Percentiles rank a stretch among this genome's conserved stretches.
phyloP scores from a whole-genome alignment of 805 yeast genomes.

The Candida saitoana region DNA sequence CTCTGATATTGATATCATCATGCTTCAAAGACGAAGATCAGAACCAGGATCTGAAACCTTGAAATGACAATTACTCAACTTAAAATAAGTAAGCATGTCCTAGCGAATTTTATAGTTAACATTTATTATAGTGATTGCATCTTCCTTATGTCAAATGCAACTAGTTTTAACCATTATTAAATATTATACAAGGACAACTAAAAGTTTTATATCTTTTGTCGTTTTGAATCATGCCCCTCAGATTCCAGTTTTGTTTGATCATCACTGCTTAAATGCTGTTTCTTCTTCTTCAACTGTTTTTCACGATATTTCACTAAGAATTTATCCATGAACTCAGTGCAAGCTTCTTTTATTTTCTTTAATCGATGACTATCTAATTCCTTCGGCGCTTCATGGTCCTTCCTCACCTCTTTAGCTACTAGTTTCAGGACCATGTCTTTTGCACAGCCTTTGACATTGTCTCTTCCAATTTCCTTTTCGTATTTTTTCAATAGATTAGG shows the following conservation, averaged over 20 bases:
- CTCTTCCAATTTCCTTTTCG: slow-evolving; percentile 65
- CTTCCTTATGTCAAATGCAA: not conserved
- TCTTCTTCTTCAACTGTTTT: slow-evolving; percentile 26
- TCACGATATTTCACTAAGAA: slow-evolving; percentile 46
- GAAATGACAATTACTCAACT: no score
- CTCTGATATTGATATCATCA: no score
- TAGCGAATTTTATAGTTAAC: not conserved
- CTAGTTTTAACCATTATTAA: not conserved
- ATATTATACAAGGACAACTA: slow-evolving; percentile 1
- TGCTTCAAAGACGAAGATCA: no score
- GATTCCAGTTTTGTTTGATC: slow-evolving; percentile 3
- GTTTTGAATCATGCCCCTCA: slow-evolving; percentile 1
- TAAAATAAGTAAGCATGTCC: not conserved
- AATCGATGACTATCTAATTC: slow-evolving; percentile 63
- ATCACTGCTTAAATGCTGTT: slow-evolving; percentile 4
- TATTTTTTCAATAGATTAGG: slow-evolving; percentile 75
- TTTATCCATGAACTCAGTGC: slow-evolving; percentile 63
- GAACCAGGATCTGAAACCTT: no score
- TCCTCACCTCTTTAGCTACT: slow-evolving; percentile 62
- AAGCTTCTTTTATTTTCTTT: slow-evolving; percentile 64
- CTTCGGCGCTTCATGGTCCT: slow-evolving; percentile 36
- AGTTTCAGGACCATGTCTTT: slow-evolving; percentile 69
- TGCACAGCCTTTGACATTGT: slow-evolving; percentile 70
- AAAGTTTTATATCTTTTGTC: not conserved
- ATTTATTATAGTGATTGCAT: not conserved